A percentile compares a stretch with the other conserved stretches of the same genome.
These are phyloP conservation scores for Hura crepitans DNA, from an alignment of 441 rosid genomes.

Conservation along the genomic window DNA sequence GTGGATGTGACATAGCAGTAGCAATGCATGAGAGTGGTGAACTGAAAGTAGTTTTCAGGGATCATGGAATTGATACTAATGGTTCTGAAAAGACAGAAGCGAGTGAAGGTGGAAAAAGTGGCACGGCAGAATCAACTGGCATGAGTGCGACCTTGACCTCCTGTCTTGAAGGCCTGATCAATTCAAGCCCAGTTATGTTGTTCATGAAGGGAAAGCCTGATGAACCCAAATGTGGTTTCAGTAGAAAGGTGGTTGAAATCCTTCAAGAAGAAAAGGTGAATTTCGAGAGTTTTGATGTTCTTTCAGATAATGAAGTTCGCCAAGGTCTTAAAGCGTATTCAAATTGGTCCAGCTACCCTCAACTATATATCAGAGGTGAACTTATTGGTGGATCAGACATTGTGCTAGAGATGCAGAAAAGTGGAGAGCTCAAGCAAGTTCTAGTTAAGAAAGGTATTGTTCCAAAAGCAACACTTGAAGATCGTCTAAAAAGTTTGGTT, in stretches of 20 bases:
- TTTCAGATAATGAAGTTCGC: slow-evolving; percentile 64
- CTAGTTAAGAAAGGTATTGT: slow-evolving; percentile 56
- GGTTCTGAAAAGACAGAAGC: slow-evolving; percentile 21
- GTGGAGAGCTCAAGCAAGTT: slow-evolving; percentile 68
- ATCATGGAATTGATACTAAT: slow-evolving; percentile 45
- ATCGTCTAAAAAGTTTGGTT: slow-evolving; percentile 49
- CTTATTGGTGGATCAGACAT: slow-evolving; percentile 97
- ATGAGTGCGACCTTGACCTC: slow-evolving; percentile 47
- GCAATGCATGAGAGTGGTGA: slow-evolving; percentile 94
- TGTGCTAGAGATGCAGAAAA: slow-evolving; percentile 86
- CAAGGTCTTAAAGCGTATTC: slow-evolving; percentile 91
- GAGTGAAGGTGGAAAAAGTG: slow-evolving; percentile 32
- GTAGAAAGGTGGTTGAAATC: slow-evolving; percentile 62
- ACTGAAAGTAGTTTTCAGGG: slow-evolving; percentile 62
- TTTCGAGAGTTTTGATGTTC: slow-evolving; percentile 76
- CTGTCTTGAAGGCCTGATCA: slow-evolving; percentile 55
- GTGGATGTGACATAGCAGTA: slow-evolving; percentile 79
- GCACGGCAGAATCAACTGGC: slow-evolving; percentile 46
- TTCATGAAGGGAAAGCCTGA: slow-evolving; percentile 92
- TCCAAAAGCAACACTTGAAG: slow-evolving; percentile 54
- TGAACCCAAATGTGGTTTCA: slow-evolving; percentile 85
- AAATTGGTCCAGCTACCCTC: slow-evolving; percentile 95
- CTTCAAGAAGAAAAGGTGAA: slow-evolving; percentile 64
- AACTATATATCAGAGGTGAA: slow-evolving; percentile 71
- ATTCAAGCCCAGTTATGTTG: slow-evolving; percentile 69